Evolutionary conservation across 768 basidiomycete genomes (phyloP), one percentile per base, ranked within the genome.

Genomic region (Suillus weaverae): DNA sequence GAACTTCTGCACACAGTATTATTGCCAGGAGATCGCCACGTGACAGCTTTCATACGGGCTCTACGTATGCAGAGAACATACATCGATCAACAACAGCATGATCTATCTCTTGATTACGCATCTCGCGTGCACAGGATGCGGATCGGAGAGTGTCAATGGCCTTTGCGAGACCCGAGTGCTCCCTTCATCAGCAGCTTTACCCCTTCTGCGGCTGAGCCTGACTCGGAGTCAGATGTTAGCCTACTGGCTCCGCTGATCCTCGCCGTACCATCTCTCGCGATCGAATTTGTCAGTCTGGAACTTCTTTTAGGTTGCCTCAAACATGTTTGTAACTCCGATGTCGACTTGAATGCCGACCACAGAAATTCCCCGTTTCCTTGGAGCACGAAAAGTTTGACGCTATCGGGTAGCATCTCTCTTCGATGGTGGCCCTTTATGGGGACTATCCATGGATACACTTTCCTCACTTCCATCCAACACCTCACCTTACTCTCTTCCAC

Each of bases 1-100:
- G 66, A 72, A 62, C 73, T 83, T 61, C 74, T 82, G 18, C 73
- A 77, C 62, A 81, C 78, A 16, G 78, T 83, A 5, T 63, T 78
- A 33, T 73, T 82, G 33, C 62, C 68, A 51, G 39, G 30, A 35
- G 32, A 16, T 56, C n/a, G n/a, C 10, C n/a, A 35, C 10, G 33
- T 62, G 2, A 6, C 6, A n/a, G 13, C 26, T n/a, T 81, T 83
- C 70, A 69, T 77, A 36, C 65, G 68, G 43, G 70, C 77, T 44
- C 65, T 82, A 13, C 68, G 70, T 7, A 68, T 71, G 18, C 79
- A 79, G 65, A 57, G 53, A 51, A 22, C 60, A 4, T 66, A 72
- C 14, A 35, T 48, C 0, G 14, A 43, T 22, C n/a, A 44, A 6
- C 53, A 46, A 2, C 59, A 65, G 14, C 72, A 70, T 32, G 72